phyloP scores from a whole-genome alignment of 2,329 filamentous ascomycete genomes.

The Orbilia javanica region DNA sequence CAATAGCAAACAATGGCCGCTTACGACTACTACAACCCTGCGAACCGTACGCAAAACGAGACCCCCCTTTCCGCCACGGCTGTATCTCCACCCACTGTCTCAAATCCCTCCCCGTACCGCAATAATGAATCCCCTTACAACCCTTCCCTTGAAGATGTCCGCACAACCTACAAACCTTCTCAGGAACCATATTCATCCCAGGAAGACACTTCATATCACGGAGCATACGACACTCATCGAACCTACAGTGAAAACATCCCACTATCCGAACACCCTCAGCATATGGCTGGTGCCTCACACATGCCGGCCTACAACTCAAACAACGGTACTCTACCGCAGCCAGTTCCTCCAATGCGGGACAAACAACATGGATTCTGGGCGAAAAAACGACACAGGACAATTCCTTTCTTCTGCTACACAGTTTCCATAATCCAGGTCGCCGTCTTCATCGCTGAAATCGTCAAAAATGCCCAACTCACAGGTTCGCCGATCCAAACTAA shows the following conservation, averaged over 20 bases:
- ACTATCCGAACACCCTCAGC: slow-evolving; percentile 57
- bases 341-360: slow-evolving; percentile 47
- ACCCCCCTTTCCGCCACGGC: slow-evolving; percentile 45
- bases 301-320: slow-evolving; percentile 36
- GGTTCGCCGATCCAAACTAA: slow-evolving; percentile 70
- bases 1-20: slow-evolving; percentile 59
- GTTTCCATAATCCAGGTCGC: slow-evolving; percentile 81
- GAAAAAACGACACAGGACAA: slow-evolving; percentile 29
- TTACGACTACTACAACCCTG: slow-evolving; percentile 66
- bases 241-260: slow-evolving; percentile 52
- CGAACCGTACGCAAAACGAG: slow-evolving; percentile 38
- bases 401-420: slow-evolving; percentile 71
- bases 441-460: slow-evolving; percentile 90
- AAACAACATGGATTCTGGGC: slow-evolving; percentile 44
- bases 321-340: slow-evolving; percentile 31
- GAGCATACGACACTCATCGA: slow-evolving; percentile 18
- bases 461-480: slow-evolving; percentile 78
- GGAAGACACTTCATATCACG: slow-evolving; percentile 44
- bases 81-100: slow-evolving; percentile 27
- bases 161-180: slow-evolving; percentile 55
- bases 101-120: slow-evolving; percentile 26
- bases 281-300: slow-evolving; percentile 55
- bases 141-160: slow-evolving; percentile 57
- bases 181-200: slow-evolving; percentile 43
- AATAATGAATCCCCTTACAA: slow-evolving; percentile 41